Base-by-base conservation (phyloP, 2,329 filamentous ascomycete genomes). In the Cytospora leucostoma region DNA sequence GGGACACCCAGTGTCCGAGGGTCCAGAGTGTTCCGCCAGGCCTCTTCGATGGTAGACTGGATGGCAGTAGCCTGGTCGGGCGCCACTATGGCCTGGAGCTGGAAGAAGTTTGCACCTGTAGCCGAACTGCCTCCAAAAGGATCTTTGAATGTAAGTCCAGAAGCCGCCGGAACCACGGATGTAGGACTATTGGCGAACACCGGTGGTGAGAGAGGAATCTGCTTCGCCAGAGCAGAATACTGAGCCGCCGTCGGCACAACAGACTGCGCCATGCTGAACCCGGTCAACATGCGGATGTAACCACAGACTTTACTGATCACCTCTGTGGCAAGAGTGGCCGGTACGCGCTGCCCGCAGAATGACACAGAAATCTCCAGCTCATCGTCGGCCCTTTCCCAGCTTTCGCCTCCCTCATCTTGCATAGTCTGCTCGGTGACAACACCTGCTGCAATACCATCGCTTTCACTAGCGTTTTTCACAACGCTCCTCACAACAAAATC, bases 401-500 rank as follows among this genome's bases (percentile, higher is more conserved):
- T 35, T 13, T 27, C 27, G 19, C 38, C 51, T 12, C 32, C 37
- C n/a, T 44, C 40, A 37, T 56, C 54, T 52, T 37, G 55, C 38
- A 38, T 37, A 34, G 32, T 37, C 19, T n/a, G 44, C n/a, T 37
- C 37, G 8, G 32, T 12, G 15, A 17, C 49, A 7, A 33, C 54
- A 13, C 37, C 49, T 7, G 35, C 35, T 6, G 51, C 47, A 2
- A 40, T 21, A 21, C 40, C 40, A n/a, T 21, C 32, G 12, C 27
- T 4, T 27, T 27, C 27, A 27, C 54, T 17, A 54, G 38, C 57
- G 34, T 64, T 63, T 49, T 37, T 50, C 8, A 66, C 44, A 7
- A 75, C 75, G 0, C 81, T 82, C 12, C 74, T 71, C 12, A 82
- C 74, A 33, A 82, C 75, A 2, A 84, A 67, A 62, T 84, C 82